These are phyloP conservation scores for Verticillium isaacii DNA, from an alignment of 2,329 filamentous ascomycete genomes.

Conservation along the genomic window DNA sequence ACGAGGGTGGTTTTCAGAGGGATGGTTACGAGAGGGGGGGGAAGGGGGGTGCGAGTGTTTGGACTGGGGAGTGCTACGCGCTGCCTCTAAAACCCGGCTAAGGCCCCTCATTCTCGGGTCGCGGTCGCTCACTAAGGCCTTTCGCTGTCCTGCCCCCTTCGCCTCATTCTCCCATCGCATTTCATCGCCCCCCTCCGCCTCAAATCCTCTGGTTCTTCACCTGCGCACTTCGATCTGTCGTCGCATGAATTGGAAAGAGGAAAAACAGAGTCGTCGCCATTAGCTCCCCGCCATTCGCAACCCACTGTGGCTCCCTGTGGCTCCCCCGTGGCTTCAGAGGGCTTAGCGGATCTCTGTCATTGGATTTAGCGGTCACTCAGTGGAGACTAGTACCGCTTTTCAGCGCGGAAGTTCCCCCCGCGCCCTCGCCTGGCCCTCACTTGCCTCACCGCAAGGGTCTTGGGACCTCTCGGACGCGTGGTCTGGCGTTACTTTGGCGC, in stretches of 20 bases:
- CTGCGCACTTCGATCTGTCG: not conserved
- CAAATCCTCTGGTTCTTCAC: not conserved
- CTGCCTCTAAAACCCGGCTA: not conserved
- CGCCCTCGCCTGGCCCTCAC: not conserved
- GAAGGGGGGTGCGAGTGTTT: not conserved
- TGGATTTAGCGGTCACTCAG: slow-evolving; percentile 1
- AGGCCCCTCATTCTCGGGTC: not conserved
- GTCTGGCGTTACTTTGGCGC: not conserved
- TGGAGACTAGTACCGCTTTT: not conserved
- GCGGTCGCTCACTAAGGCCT: not conserved
- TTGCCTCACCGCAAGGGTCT: not conserved
- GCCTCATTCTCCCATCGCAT: not conserved
- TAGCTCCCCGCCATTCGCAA: not conserved
- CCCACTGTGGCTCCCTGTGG: not conserved
- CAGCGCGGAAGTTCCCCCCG: not conserved
- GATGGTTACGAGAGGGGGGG: not conserved
- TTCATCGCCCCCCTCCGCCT: not conserved
- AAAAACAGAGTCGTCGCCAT: not conserved
- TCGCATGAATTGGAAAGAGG: not conserved
- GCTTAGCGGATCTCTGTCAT: slow-evolving; percentile 1
- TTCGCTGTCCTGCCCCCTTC: not conserved
- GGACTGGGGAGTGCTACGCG: not conserved
- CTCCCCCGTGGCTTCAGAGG: not conserved
- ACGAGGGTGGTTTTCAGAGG: not conserved
- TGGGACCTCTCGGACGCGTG: not conserved